Evolutionary conservation across 768 basidiomycete genomes (phyloP), one percentile per base, ranked within the genome.

Genomic region (Lactarius vividus): DNA sequence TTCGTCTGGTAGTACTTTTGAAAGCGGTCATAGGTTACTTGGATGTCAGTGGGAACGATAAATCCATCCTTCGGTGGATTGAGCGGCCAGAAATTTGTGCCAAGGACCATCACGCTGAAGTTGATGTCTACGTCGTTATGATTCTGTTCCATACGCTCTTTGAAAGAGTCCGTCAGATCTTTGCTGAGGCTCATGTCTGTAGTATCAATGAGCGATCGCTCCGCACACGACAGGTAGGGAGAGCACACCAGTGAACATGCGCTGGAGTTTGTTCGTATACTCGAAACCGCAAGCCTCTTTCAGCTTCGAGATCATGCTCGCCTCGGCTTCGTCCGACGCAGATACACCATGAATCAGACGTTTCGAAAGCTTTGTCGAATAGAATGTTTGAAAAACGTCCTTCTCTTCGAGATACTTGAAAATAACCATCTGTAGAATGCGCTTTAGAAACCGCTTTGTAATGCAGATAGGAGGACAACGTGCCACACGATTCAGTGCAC

Each of bases 341-440:
- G 94, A 98, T 3, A 91, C 87, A 15, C 87, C 86, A 70, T 92
- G 88, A 71, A 99, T 94, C 29, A 99, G 86, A 67, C 96, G 94
- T 74, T 92, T 92, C 40, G 92, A 92, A 28, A 98, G 78, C 76
- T 93, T 96, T 69, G 93, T 96, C 18, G 90, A 91, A 79, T 99
- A 98, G 83, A 96, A 98, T 20, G 91, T 91, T 74, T 96, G 95
- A 87, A 98, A 99, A 15, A 98, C 93, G 70, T 99, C 96, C 80
- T 97, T 97, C 82, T 98, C 96, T 75, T 96, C 94, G 72, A 98
- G 90, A 77, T 97, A 98, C 75, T 95, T 95, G 90, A 99, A 97
- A 57, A 98, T 79, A 16, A 92, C 83, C 95, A 98, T 97, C 96
- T 98, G 73, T 2, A 68, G 44, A 59, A 39, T 16, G 31, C 42